Base-by-base conservation (phyloP, 352 stramenopile species). In the Globisporangium lucens region DNA sequence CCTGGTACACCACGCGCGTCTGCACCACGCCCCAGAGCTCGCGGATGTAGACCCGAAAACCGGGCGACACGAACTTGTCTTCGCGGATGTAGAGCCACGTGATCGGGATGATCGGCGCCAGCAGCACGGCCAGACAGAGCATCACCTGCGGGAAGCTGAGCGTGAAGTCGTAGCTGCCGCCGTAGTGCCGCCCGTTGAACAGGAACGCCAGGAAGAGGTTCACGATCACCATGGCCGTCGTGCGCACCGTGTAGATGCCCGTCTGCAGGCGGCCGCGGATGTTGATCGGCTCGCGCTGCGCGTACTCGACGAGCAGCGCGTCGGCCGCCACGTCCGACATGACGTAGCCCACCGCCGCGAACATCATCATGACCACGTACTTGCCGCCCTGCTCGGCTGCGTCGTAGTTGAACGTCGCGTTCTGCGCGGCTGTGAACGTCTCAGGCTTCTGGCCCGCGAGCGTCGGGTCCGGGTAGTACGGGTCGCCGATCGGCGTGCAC, bases 311-410 rank as follows among this genome's bases (percentile, higher is more conserved):
- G n/a, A 68, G 24, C 4, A 68, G 27, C 8, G 76, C 84, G 73
- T 96, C 88, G 41, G 82, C 78, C 22, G 78, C 80, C 1, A 94
- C 85, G 66, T 95, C 87, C 4, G 87, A 78, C 56, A 93, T 79
- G 13, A 94, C 74, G 67, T 95, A 95, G 38, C 87, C 87, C 46
- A 88, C 61, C 2, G 85, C 83, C 0, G 85, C 80, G 29, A 93
- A 60, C 61, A 92, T 83, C 76, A 96, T 89, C 47, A 87, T 66
- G 20, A 90, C 70, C n/a, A 87, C 72, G 69, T 89, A 92, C 68
- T 82, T 83, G 66, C 58, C 75, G 13, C 73, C 80, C 30, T 78
- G 38, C 4, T 72, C 67, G 1, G 67, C 38, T 9, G 81, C 81
- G 29, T 61, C 47, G 13, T 66, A 67, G 66, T 85, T 82, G 63